Percentiles rank a stretch among this genome's conserved stretches.
phyloP scores from a whole-genome alignment of 345 rosid species.

The Capsella bursapastoris region DNA sequence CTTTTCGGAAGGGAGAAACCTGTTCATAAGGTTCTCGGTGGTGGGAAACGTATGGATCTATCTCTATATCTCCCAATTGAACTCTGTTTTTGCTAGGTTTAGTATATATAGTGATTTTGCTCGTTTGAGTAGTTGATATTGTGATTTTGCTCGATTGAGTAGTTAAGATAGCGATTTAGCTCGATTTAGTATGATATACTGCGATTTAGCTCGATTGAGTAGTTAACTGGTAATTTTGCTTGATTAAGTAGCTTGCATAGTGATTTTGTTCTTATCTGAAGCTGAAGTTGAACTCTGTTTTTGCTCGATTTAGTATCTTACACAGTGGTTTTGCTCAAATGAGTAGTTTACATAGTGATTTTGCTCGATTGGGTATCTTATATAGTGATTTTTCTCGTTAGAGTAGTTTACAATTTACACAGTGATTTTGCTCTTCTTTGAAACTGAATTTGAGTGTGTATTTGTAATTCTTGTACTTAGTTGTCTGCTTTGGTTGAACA shows the following conservation, averaged over 20 bases:
- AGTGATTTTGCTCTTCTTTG: neutral
- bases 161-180: neutral
- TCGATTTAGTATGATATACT: neutral
- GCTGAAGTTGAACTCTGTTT: no score
- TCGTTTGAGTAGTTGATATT: neutral
- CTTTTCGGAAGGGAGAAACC: constrained; percentile 76
- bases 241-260: neutral
- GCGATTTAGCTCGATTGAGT: neutral
- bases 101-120: neutral
- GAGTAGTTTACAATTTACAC: no score
- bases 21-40: constrained; percentile 71
- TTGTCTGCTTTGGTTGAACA: neutral
- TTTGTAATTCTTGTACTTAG: neutral
- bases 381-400: neutral
- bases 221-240: neutral
- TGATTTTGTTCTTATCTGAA: neutral
- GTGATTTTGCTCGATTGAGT: neutral
- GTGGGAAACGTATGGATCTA: constrained; percentile 66
- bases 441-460: neutral
- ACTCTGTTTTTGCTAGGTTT: neutral
- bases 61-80: neutral
- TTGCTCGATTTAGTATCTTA: neutral
- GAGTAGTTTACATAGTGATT: no score
- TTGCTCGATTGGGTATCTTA: no score
- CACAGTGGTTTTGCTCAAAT: neutral